Conservation (phyloP, 164 flowering plant genomes). For the Santalum album region DNA sequence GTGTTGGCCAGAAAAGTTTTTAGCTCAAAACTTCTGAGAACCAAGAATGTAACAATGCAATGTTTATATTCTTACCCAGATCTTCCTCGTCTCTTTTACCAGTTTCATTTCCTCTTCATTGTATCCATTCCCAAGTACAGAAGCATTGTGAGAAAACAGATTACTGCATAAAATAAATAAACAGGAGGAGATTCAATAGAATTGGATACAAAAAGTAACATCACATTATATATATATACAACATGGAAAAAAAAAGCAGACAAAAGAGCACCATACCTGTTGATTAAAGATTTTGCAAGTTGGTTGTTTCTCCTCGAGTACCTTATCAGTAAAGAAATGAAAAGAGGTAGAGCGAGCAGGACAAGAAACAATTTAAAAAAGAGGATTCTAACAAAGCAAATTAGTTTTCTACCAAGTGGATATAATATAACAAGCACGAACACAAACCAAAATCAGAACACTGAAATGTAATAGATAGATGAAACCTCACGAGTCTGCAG, state of each 20-base stretch:
- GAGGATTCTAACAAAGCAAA: too few relatives aligned
- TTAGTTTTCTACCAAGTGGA: too few relatives aligned
- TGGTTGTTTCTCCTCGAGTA: constrained; percentile 79
- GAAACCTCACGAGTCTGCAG: constrained; percentile 98
- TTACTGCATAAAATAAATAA: constrained; percentile 56
- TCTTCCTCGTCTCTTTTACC: constrained; percentile 93
- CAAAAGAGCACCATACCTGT: constrained; percentile 44
- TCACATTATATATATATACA: neutral
- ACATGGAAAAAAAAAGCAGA: neutral
- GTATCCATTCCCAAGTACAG: constrained; percentile 81
- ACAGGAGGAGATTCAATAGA: neutral
- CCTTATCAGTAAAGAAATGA: constrained; percentile 50
- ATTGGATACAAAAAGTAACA: neutral
- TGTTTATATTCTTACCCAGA: constrained; percentile 56
- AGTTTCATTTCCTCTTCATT: constrained; percentile 99
- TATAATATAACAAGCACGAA: neutral
- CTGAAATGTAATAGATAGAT: constrained; percentile 9
- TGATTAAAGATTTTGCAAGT: constrained; percentile 82
- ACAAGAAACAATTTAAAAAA: too few relatives aligned
- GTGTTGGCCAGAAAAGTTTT: neutral
- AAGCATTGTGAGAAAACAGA: constrained; percentile 92
- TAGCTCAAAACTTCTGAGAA: neutral
- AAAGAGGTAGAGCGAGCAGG: too few relatives aligned
- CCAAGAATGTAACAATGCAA: neutral
- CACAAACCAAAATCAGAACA: neutral